A percentile compares a stretch with the other conserved stretches of the same genome.
phyloP scores from a whole-genome alignment of 2,329 filamentous ascomycete species.

The Stagonosporopsis chrysanthemi region DNA sequence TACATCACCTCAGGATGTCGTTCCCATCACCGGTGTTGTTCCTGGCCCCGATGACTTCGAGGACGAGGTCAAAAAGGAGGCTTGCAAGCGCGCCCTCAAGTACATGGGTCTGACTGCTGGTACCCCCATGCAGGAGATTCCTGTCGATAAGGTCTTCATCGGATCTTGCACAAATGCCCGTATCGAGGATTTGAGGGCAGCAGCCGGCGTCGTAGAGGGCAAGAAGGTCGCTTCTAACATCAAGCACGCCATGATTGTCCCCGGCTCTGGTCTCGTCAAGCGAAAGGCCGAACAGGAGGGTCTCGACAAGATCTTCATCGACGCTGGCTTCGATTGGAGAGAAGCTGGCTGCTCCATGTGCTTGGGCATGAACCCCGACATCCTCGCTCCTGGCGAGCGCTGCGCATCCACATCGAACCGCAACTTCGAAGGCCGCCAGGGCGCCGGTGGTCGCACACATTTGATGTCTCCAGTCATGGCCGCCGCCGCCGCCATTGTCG shows the following conservation, averaged over 20 bases:
- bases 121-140: slow-evolving; percentile 89
- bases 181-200: slow-evolving; percentile 92
- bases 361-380: slow-evolving; percentile 98
- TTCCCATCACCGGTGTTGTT: slow-evolving; percentile 91
- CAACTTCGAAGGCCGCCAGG: slow-evolving; percentile 97
- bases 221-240: slow-evolving; percentile 87
- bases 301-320: slow-evolving; percentile 87
- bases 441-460: slow-evolving; percentile 88
- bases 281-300: slow-evolving; percentile 89
- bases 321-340: slow-evolving; percentile 96
- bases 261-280: slow-evolving; percentile 94
- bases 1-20: slow-evolving; percentile 92
- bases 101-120: slow-evolving; percentile 95
- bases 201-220: slow-evolving; percentile 85
- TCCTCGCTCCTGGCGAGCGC: slow-evolving; percentile 87
- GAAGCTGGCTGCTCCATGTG: slow-evolving; percentile 99
- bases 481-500: slow-evolving; percentile 85
- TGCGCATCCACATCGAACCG: slow-evolving; percentile 96
- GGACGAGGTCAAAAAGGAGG: slow-evolving; percentile 78
- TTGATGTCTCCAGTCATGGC: slow-evolving; percentile 98
- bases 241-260: slow-evolving; percentile 94
- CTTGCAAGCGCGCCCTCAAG: slow-evolving; percentile 82
- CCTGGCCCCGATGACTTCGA: slow-evolving; percentile 88
- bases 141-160: slow-evolving; percentile 95
- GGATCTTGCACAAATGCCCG: slow-evolving; percentile 97